Percentiles rank a stretch among this genome's conserved stretches.
Evolutionary conservation across 1,284 basidiomycete species (phyloP).

Genomic region (Taiwanofungus camphoratus): DNA sequence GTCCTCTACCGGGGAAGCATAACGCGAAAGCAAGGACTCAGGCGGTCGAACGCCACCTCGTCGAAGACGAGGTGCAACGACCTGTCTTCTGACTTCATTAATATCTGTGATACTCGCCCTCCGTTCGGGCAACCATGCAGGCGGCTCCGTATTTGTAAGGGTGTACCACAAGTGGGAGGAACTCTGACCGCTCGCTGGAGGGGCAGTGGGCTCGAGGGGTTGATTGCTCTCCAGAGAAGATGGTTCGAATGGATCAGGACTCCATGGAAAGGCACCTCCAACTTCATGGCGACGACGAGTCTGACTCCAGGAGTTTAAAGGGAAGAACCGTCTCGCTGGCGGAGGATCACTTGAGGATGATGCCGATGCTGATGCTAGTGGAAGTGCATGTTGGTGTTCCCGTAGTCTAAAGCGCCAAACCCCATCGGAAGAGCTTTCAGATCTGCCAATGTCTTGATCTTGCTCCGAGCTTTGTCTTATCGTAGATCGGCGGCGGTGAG

Average conservation of each 20-base stretch:
- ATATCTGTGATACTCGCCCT: constrained; percentile 12
- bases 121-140: constrained; percentile 4
- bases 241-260: neutral
- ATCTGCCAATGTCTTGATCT: constrained; percentile 12
- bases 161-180: constrained; percentile 25
- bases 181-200: constrained; percentile 11
- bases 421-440: constrained; percentile 19
- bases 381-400: constrained; percentile 2
- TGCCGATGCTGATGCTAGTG: constrained; percentile 7
- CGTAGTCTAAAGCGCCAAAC: constrained; percentile 13
- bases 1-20: constrained; percentile 30
- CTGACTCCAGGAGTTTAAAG: constrained; percentile 12
- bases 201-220: neutral
- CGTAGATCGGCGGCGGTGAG: constrained; percentile 46
- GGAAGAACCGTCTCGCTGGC: constrained; percentile 9
- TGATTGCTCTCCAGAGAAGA: neutral
- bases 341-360: neutral
- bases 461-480: constrained; percentile 16
- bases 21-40: constrained; percentile 47
- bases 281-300: constrained; percentile 4
- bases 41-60: constrained; percentile 55
- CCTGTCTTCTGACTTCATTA: constrained; percentile 14
- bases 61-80: constrained; percentile 42
- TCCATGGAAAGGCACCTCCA: constrained; percentile 5
- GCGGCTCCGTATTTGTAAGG: constrained; percentile 14